Base-by-base conservation (phyloP, 225 moss, liverwort and hornwort genomes). In the Physcomitrellopsis africana region DNA sequence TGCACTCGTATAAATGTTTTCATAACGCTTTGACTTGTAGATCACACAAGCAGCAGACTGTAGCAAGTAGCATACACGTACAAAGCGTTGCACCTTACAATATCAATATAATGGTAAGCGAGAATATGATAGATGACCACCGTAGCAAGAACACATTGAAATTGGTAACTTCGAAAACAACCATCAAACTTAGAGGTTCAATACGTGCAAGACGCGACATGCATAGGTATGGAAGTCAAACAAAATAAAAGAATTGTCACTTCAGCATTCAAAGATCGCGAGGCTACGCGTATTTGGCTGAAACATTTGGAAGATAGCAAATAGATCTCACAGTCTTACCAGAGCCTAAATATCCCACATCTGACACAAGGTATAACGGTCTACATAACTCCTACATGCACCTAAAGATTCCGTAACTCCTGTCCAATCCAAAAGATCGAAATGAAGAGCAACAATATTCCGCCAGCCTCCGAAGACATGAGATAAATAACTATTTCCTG, bases 261-360 rank as follows among this genome's bases (percentile, higher is more conserved):
- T 11, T 20, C 0, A 15, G 5, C 11, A 68, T 10, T 6, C n/a
- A 26, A 60, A 14, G 10, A 3, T 22, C 43, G 42, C n/a, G 14
- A 27, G 48, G 1, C 19, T n/a, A 53, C 17, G 7, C 20, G 16
- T 22, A 37, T 27, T 47, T 68, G 48, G 51, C 68, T 52, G 79
- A 79, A 73, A 26, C 60, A 67, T 57, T 24, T 51, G 54, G 73
- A 62, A 46, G 73, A 55, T 68, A 26, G 17, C 54, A 19, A 1
- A 54, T 11, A 17, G 53, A 62, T 69, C 68, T 63, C 62, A 60
- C 53, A 63, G 54, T 24, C 60, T 51, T 79, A 68, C 47, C 42
- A 79, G 59, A 79, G 52, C 72, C 72, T 1, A 67, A 37, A 29
- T 9, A 68, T 11, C 63, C 54, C 63, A 79, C 79, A 79, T 55